phyloP scores from a whole-genome alignment of 2,329 filamentous ascomycete genomes.

The Xylariaceae sp. region DNA sequence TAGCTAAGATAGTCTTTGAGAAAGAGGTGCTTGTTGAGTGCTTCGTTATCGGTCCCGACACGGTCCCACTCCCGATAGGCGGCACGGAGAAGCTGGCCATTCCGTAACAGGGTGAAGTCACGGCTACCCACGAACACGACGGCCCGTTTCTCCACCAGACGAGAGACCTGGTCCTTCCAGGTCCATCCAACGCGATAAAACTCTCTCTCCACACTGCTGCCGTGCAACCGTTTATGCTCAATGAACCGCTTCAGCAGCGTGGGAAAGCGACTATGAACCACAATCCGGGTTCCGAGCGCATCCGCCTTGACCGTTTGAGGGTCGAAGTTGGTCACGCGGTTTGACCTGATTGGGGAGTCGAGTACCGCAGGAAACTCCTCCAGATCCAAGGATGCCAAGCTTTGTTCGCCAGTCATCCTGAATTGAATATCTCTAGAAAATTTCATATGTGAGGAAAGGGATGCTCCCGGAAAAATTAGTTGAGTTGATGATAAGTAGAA shows the following conservation, averaged over 20 bases:
- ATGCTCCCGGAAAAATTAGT: neutral
- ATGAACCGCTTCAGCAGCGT: conserved; percentile 27
- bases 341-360: conserved; percentile 20
- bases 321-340: conserved; percentile 26
- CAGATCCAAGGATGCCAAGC: conserved; percentile 16
- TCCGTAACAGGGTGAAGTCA: conserved; percentile 27
- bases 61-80: conserved; percentile 26
- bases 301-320: conserved; percentile 18
- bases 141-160: conserved; percentile 27
- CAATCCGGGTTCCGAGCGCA: conserved; percentile 26
- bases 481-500: neutral
- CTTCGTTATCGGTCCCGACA: conserved; percentile 25
- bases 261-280: conserved; percentile 26
- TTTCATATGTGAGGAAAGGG: neutral
- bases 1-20: conserved; percentile 31
- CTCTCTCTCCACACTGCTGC: conserved; percentile 21
- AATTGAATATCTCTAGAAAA: neutral
- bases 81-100: conserved; percentile 2
- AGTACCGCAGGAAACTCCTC: conserved; percentile 11
- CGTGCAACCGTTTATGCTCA: conserved; percentile 26
- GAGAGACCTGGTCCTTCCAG: conserved; percentile 23
- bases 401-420: neutral
- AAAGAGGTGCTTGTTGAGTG: conserved; percentile 13
- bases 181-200: conserved; percentile 25
- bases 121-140: conserved; percentile 21